Evolutionary conservation across 345 rosid genomes (phyloP).

Genomic region (Carallia pectinifolia): DNA sequence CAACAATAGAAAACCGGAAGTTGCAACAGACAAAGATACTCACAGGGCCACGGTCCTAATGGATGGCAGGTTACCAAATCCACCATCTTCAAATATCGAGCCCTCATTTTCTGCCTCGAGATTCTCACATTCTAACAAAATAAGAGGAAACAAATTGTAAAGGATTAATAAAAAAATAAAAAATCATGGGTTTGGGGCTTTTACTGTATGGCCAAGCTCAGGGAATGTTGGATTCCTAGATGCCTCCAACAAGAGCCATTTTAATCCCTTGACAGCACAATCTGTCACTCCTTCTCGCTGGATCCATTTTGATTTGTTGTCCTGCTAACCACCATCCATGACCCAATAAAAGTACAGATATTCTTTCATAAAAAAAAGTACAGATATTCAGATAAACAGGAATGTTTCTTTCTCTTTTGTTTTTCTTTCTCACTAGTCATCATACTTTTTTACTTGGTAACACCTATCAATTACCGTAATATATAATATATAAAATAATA

Average conservation of each 20-base stretch:
- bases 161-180: not conserved
- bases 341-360: not conserved
- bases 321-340: not conserved
- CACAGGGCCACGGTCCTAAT: slow-evolving; percentile 11
- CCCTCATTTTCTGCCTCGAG: slow-evolving; percentile 31
- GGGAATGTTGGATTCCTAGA: slow-evolving; percentile 45
- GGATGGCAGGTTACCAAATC: slow-evolving; percentile 38
- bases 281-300: not conserved
- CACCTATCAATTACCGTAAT: too few relatives aligned
- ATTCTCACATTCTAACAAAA: slow-evolving; percentile 46
- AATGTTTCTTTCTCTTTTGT: not conserved
- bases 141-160: not conserved
- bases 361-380: not conserved
- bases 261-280: not conserved
- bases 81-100: slow-evolving; percentile 31
- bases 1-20: not conserved
- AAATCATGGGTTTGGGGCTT: slow-evolving; percentile 20
- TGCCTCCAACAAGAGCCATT: slow-evolving; percentile 17
- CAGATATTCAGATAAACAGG: slow-evolving; percentile 6
- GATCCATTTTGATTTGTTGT: not conserved
- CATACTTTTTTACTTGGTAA: not conserved
- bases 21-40: slow-evolving; percentile 16
- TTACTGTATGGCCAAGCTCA: slow-evolving; percentile 41
- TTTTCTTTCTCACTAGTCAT: not conserved
- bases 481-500: too few relatives aligned